Base-by-base conservation (phyloP, 805 yeast genomes). In the Wickerhamiella qilinensis region DNA sequence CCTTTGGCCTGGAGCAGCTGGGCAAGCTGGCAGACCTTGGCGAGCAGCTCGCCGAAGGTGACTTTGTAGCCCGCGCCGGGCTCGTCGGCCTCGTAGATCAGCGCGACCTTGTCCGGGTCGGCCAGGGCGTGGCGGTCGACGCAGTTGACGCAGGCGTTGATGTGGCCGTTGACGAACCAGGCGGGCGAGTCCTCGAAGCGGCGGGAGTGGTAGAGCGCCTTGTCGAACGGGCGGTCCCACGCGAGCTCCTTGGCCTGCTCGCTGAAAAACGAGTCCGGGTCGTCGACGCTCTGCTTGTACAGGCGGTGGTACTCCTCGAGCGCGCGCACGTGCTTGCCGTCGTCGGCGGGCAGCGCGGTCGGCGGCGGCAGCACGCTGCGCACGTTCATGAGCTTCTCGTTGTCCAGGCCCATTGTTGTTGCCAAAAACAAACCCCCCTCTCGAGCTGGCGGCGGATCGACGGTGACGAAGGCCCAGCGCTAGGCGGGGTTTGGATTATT, bases 111-210 rank as follows among this genome's bases (percentile, higher is more conserved):
- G 55, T 82, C 69, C 33, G 98, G 97, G 55, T 74, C 77, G 46
- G 69, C 71, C 48, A 80, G 65, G 3, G 98, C 98, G 67, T 91
- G 94, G 59, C 97, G 74, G 60, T 88, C 98, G 46, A 88, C 94
- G 59, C 91, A 78, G 62, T 88, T 88, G 65, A 81, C 86, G 46
- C 78, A 67, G 30, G 97, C 97, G 56, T 91, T 91, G 56, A 88
- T 68, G 63, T 80, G 75, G 56, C 98, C 98, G 45, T 82, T 85
- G 37, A 84, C 62, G 54, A 91, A 91, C 97, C 97, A 91, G 28
- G 96, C 84, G 38, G 75, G 54, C 28, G 48, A 37, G 63, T 50
- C 50, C 51, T 69, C 25, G 41, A 50, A 49, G 17, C 36, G 32
- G n/a, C 32, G 18, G 18, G 41, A 33, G 24, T 20, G 29, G 38